Percentiles rank a stretch among this genome's conserved stretches.
Evolutionary conservation across 75 land plant species (phyloP).

Genomic region (Cupressus sempervirens): DNA sequence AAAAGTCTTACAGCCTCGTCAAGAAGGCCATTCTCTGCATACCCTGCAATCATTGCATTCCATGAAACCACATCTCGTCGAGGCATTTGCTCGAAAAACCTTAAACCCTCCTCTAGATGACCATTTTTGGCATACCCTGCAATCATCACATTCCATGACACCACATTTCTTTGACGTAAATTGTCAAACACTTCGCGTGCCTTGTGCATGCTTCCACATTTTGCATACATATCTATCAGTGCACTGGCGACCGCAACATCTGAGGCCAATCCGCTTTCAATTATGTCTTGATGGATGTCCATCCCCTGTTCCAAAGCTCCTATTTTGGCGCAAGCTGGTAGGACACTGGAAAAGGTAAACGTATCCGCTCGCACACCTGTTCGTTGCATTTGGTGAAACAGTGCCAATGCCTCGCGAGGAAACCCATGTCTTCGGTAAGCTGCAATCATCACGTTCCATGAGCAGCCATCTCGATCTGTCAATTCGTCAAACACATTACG

Average conservation of each 20-base stretch:
- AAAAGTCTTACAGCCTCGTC: background rate
- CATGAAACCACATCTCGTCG: background rate
- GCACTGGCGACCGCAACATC: constrained; percentile 57
- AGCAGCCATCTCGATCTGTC: constrained; percentile 39
- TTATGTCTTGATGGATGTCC: constrained; percentile 41
- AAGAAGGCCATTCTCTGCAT: background rate
- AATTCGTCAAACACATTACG: constrained; percentile 41
- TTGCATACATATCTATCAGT: constrained; percentile 54
- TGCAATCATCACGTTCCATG: constrained; percentile 66
- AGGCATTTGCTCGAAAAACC: constrained; percentile 42
- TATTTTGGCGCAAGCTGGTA: constrained; percentile 54
- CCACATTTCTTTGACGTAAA: constrained; percentile 44
- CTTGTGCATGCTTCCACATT: constrained; percentile 46
- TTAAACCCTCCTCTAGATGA: constrained; percentile 38
- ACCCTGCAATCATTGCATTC: background rate
- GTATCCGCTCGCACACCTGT: constrained; percentile 32
- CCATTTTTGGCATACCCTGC: constrained; percentile 60
- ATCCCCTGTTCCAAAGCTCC: constrained; percentile 37
- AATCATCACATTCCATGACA: constrained; percentile 68
- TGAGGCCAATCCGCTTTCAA: constrained; percentile 24
- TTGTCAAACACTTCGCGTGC: constrained; percentile 50
- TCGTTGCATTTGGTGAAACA: constrained; percentile 44
- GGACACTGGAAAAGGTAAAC: constrained; percentile 42
- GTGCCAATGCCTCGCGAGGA: constrained; percentile 30
- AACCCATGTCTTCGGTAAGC: constrained; percentile 39